Evolutionary conservation across 2,329 filamentous ascomycete genomes (phyloP).

Genomic region (Endocalyx cinctus): DNA sequence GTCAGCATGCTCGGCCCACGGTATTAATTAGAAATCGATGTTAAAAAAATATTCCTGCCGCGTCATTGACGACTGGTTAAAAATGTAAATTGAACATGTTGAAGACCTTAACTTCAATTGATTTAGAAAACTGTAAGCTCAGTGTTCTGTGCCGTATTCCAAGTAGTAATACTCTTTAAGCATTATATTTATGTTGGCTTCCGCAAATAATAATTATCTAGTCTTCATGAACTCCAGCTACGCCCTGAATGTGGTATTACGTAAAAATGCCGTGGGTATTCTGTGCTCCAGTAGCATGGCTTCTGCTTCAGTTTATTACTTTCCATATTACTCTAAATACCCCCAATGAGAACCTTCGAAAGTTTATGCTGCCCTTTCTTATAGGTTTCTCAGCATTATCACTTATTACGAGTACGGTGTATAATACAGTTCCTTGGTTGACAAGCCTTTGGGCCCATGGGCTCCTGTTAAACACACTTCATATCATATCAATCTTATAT

Average conservation of each 20-base stretch:
- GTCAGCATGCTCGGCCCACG: too few species aligned
- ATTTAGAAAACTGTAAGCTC: too few species aligned
- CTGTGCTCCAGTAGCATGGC: too few species aligned
- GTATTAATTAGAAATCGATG: too few species aligned
- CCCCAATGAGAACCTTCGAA: neutral
- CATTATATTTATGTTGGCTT: neutral
- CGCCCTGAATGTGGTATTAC: neutral
- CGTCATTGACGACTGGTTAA: too few species aligned
- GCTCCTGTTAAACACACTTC: slow-evolving; percentile 1
- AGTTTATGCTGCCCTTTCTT: neutral
- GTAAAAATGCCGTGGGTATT: too few species aligned
- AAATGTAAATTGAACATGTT: too few species aligned
- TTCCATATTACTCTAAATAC: slow-evolving; percentile 3
- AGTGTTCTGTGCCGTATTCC: too few species aligned
- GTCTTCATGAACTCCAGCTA: neutral
- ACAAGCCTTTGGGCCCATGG: slow-evolving; percentile 5
- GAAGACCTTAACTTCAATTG: too few species aligned
- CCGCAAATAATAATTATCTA: neutral
- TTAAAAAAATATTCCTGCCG: too few species aligned
- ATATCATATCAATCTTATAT: slow-evolving; percentile 1
- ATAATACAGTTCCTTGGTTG: neutral
- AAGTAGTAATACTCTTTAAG: neutral
- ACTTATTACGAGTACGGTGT: slow-evolving; percentile 2
- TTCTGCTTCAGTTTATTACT: neutral
- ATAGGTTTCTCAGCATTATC: slow-evolving; percentile 1